Percentiles rank a stretch among this genome's conserved stretches.
Evolutionary conservation across 495 filamentous ascomycete species (phyloP).

Genomic region (Cetradonia linearis): DNA sequence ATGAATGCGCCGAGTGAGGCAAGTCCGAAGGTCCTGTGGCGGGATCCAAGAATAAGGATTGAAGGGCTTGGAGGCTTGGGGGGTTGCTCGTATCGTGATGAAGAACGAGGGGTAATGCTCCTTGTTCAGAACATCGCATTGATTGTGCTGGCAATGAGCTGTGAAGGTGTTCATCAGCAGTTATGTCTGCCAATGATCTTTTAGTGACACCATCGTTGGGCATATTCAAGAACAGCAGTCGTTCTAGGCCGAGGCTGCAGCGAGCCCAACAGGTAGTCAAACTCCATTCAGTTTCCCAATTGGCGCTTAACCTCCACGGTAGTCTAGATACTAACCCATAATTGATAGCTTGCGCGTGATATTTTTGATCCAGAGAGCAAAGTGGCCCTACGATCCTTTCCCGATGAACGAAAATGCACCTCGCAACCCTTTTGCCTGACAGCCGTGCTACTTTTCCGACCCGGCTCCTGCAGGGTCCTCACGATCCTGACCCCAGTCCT

Average conservation of each 20-base stretch:
- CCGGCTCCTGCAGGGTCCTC: background rate
- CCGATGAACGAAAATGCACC: background rate
- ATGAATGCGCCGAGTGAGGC: slow-evolving; percentile 38
- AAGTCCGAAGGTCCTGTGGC: slow-evolving; percentile 1
- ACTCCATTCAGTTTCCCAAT: background rate
- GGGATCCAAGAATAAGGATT: background rate
- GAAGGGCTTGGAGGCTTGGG: background rate
- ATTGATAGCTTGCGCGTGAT: background rate
- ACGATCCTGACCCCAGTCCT: background rate
- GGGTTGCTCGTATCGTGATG: slow-evolving; percentile 1
- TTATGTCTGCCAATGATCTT: background rate
- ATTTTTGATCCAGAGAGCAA: background rate
- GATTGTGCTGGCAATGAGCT: background rate
- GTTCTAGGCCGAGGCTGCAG: background rate
- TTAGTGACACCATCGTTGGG: background rate
- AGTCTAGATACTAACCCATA: background rate
- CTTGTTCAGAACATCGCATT: background rate
- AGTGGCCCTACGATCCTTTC: background rate
- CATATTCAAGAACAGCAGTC: background rate
- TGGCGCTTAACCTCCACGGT: background rate
- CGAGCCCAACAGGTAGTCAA: background rate
- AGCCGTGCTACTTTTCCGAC: background rate
- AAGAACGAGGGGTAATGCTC: background rate
- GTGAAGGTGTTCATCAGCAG: background rate
- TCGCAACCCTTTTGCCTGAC: slow-evolving; percentile 16